Conservation (phyloP, 2,329 filamentous ascomycete species). For the Talaromyces sp. region DNA sequence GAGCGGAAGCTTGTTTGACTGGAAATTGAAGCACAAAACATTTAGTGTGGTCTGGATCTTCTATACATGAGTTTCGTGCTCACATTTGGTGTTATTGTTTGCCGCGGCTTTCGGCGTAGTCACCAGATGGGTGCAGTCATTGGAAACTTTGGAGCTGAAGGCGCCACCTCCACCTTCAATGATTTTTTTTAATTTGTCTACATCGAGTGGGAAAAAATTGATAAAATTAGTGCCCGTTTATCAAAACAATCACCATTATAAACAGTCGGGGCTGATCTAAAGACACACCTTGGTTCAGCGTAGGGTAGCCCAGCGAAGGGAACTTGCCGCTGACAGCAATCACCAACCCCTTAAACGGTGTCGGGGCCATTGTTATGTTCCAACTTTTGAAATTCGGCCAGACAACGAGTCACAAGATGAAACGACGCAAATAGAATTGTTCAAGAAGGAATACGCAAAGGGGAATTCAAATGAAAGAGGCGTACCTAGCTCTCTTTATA, state of each 20-base stretch:
- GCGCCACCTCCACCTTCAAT: constrained; percentile 32
- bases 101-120: constrained; percentile 34
- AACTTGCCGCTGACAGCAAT: constrained; percentile 61
- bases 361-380: constrained; percentile 21
- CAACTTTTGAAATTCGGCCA: neutral
- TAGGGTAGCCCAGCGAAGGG: constrained; percentile 49
- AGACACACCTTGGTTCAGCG: constrained; percentile 46
- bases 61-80: constrained; percentile 11
- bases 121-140: constrained; percentile 36
- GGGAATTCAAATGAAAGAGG: neutral
- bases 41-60: neutral
- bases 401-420: neutral
- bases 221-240: neutral
- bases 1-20: constrained; percentile 40
- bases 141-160: constrained; percentile 27
- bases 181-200: constrained; percentile 29
- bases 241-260: neutral
- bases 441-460: neutral
- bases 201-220: neutral
- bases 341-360: constrained; percentile 27
- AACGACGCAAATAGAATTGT: neutral
- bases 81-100: constrained; percentile 32
- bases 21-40: neutral
- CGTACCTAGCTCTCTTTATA: neutral
- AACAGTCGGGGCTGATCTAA: neutral